Conservation (phyloP, 805 yeast species). For the Wickerhamomyces xylosicus region DNA sequence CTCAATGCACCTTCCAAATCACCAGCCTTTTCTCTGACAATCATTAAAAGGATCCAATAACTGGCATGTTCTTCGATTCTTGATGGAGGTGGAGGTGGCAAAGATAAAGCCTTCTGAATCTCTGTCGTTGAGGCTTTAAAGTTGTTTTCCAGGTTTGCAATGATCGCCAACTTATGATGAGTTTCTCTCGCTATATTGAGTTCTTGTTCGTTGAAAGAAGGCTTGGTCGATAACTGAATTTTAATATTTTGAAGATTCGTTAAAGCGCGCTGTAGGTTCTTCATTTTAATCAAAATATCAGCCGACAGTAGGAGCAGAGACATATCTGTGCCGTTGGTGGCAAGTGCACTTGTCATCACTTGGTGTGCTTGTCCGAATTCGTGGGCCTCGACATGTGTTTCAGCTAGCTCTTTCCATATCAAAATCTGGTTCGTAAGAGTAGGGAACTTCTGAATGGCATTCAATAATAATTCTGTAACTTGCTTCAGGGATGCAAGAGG, state of each 20-base stretch:
- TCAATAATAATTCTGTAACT: slow-evolving; percentile 11
- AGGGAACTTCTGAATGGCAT: slow-evolving; percentile 21
- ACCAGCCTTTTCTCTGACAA: slow-evolving; percentile 34
- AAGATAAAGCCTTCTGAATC: slow-evolving; percentile 35
- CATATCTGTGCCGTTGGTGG: slow-evolving; percentile 30
- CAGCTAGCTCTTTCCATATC: slow-evolving; percentile 40
- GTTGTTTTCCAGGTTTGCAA: slow-evolving; percentile 42
- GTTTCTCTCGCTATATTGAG: slow-evolving; percentile 39
- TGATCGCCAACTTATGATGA: slow-evolving; percentile 45
- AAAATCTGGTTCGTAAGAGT: slow-evolving; percentile 27
- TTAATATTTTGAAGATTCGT: slow-evolving; percentile 36
- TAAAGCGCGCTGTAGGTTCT: slow-evolving; percentile 34
- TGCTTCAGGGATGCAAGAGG: slow-evolving; percentile 8
- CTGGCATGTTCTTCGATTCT: slow-evolving; percentile 36
- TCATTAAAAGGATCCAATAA: slow-evolving; percentile 42
- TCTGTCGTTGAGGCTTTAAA: slow-evolving; percentile 40
- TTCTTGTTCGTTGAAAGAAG: slow-evolving; percentile 21
- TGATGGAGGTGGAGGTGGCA: slow-evolving; percentile 38
- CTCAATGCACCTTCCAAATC: slow-evolving; percentile 38
- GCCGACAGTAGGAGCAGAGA: slow-evolving; percentile 38
- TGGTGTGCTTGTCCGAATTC: slow-evolving; percentile 43
- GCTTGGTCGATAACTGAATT: slow-evolving; percentile 22
- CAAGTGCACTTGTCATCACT: slow-evolving; percentile 32
- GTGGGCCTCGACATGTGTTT: slow-evolving; percentile 36
- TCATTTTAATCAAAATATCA: slow-evolving; percentile 34